Percentiles rank a stretch among this genome's conserved stretches.
Conservation (phyloP, 2,329 filamentous ascomycete species). For the Orbilia ellipsospora region DNA sequence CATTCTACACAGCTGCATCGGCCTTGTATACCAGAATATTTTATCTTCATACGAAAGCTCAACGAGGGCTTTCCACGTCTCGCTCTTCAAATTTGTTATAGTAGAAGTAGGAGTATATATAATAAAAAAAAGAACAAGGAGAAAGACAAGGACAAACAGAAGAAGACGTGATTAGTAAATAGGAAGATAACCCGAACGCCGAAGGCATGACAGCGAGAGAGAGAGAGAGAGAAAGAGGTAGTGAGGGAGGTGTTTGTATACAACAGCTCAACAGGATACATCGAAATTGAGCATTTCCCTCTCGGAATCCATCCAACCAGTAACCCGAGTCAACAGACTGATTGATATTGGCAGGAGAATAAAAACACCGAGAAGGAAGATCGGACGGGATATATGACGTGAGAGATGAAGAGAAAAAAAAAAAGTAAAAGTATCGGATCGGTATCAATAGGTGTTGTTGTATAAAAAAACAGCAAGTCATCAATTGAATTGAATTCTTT, state of each 20-base stretch:
- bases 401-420: conserved; percentile 16
- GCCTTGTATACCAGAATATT: too few relatives aligned
- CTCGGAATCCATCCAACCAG: neutral
- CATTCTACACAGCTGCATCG: too few relatives aligned
- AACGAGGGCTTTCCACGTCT: conserved; percentile 5
- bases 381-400: neutral
- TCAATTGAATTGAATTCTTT: conserved; percentile 8
- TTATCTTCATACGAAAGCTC: neutral
- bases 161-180: conserved; percentile 41
- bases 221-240: conserved; percentile 16
- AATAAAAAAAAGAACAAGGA: conserved; percentile 5
- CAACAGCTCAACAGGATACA: conserved; percentile 50
- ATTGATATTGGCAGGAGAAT: neutral
- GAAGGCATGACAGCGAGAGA: conserved; percentile 54
- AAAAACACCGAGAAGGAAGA: conserved; percentile 6
- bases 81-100: conserved; percentile 1
- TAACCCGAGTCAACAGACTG: neutral
- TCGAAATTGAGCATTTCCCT: conserved; percentile 20
- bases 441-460: neutral
- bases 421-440: neutral
- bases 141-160: conserved; percentile 4
- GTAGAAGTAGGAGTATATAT: conserved; percentile 8
- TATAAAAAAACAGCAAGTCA: conserved; percentile 27
- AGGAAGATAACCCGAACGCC: conserved; percentile 51
- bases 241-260: neutral